Evolutionary conservation across 164 flowering plant species (phyloP), one percentile per base, ranked within the genome.

Genomic region (Vitis amurensis): DNA sequence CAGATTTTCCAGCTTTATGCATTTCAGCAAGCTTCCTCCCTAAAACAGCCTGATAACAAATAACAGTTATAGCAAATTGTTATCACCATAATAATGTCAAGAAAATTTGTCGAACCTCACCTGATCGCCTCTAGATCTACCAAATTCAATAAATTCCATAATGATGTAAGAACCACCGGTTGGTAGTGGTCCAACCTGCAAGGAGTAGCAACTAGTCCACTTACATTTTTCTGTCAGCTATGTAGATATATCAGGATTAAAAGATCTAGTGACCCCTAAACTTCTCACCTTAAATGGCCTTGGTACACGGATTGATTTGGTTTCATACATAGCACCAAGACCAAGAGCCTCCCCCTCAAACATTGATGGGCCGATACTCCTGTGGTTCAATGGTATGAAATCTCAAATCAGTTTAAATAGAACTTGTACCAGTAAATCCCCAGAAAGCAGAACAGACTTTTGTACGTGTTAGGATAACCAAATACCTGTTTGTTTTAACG

Each of bases 341-440:
- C 99, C 99, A 74, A 95, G 83, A 71, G 94, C 94, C 83, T 95
- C 99, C 58, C 89, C 99, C 76, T 95, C 98, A 81, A 95, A 95
- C 99, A 95, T 95, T 12, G 84, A 78, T 14, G 89, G 90, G 13
- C 96, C 98, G 75, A 91, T 85, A 53, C 91, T 86, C 90, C 97
- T 95, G 78, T 15, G 30, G 50, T 64, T 63, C 17, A 68, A 56
- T 48, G 66, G 15, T 48, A 64, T 52, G 50, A 55, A 27, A 53
- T 61, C 47, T 56, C 4, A 55, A n/a, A 30, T 16, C 1, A 13
- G 47, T 12, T 56, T 13, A 6, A 58, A 57, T 47, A 58, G 0
- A 3, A 4, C 12, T 14, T 16, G 52, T 2, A 16, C 13, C 11
- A 10, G 56, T 2, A 61, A 48, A 63, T 63, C 16, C 27, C n/a